A percentile compares a stretch with the other conserved stretches of the same genome.
phyloP scores from a whole-genome alignment of 768 basidiomycete species.

The Leccinellum luteum region DNA sequence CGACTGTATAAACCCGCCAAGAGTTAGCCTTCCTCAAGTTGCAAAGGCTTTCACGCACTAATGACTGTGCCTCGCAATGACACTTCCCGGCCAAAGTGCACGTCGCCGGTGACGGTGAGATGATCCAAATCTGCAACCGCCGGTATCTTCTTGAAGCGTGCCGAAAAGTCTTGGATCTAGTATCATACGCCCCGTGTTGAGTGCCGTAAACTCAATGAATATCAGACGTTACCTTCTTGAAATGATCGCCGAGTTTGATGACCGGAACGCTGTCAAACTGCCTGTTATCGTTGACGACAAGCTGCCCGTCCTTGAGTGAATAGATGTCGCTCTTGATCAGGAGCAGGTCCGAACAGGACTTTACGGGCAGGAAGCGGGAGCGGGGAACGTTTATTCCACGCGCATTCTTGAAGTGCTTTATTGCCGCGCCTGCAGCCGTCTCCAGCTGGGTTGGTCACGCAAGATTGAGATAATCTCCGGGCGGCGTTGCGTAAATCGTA shows the following conservation, averaged over 20 bases:
- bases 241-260: constrained; percentile 94
- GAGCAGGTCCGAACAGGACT: constrained; percentile 84
- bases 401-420: constrained; percentile 90
- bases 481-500: constrained; percentile 18
- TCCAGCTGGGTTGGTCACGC: constrained; percentile 51
- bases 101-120: constrained; percentile 89
- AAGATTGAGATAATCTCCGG: constrained; percentile 5
- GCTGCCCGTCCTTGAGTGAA: constrained; percentile 82
- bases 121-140: constrained; percentile 90
- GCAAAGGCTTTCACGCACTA: constrained; percentile 35
- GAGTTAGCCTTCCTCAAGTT: neutral
- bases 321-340: constrained; percentile 93
- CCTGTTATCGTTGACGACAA: constrained; percentile 77
- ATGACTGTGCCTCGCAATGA: constrained; percentile 90
- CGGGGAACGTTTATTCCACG: constrained; percentile 96
- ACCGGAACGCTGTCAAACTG: constrained; percentile 92
- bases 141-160: constrained; percentile 93
- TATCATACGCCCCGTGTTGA: neutral
- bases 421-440: constrained; percentile 90
- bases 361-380: constrained; percentile 89
- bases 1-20: constrained; percentile 37
- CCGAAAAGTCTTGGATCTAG: constrained; percentile 85
- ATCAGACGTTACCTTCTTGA: constrained; percentile 75
- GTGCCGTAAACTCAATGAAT: neutral
- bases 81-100: constrained; percentile 84